phyloP scores from a whole-genome alignment of 1,139 yeast species.

The Zygoascus hellenicus region DNA sequence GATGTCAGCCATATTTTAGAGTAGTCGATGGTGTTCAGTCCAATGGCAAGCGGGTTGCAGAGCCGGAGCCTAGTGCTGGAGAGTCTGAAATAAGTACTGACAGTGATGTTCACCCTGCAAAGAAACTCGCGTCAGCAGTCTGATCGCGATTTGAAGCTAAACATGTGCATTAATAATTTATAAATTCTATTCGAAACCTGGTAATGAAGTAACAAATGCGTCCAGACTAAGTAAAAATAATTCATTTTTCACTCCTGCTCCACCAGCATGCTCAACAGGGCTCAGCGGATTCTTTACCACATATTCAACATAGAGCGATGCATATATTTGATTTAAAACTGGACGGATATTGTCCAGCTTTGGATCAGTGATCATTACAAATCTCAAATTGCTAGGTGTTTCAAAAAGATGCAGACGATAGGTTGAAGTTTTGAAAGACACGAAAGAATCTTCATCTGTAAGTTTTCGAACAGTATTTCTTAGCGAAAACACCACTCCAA shows the following conservation, averaged over 20 bases:
- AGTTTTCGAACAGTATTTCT: constrained; percentile 67
- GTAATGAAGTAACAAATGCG: constrained; percentile 35
- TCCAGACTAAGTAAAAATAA: constrained; percentile 37
- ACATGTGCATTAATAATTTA: not conserved
- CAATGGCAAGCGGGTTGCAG: constrained; percentile 7
- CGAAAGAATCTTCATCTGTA: constrained; percentile 49
- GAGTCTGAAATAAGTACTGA: constrained; percentile 9
- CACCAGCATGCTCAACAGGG: constrained; percentile 34
- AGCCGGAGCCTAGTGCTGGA: not conserved
- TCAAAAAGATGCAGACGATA: constrained; percentile 77
- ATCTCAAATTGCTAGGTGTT: constrained; percentile 71
- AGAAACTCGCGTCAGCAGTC: constrained; percentile 6
- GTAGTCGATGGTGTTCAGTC: constrained; percentile 21
- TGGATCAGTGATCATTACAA: constrained; percentile 69
- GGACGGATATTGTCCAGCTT: constrained; percentile 53
- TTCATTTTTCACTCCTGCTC: constrained; percentile 37
- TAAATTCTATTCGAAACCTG: constrained; percentile 26
- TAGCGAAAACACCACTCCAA: constrained; percentile 81
- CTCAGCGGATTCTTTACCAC: constrained; percentile 56
- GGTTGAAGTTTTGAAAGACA: constrained; percentile 63
- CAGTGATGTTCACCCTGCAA: not conserved
- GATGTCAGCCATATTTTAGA: constrained; percentile 93
- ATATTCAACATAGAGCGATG: constrained; percentile 58
- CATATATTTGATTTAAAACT: constrained; percentile 62
- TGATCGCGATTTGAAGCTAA: not conserved